phyloP scores from a whole-genome alignment of 208 protist species.

The Blechomonas ayalai region DNA sequence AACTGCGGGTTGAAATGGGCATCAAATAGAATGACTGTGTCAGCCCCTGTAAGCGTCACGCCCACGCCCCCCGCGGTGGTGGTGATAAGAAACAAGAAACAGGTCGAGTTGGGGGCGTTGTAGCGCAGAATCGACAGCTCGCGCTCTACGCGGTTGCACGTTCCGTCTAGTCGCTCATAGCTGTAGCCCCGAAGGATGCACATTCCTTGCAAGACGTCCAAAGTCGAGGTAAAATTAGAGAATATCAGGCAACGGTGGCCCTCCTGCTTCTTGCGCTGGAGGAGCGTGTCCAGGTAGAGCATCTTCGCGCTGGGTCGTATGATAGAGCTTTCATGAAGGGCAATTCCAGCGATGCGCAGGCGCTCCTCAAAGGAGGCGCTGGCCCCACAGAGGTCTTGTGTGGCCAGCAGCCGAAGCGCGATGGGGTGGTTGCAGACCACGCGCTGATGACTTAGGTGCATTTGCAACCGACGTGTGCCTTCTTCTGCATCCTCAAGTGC shows the following conservation, averaged over 20 bases:
- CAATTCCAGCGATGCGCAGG: slow-evolving; percentile 43
- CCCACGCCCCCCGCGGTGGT: slow-evolving; percentile 98
- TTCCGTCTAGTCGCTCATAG: slow-evolving; percentile 83
- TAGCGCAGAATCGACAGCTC: slow-evolving; percentile 92
- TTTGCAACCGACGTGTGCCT: slow-evolving; percentile 17
- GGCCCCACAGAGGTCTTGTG: slow-evolving; percentile 17
- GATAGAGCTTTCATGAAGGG: slow-evolving; percentile 47
- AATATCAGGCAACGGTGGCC: slow-evolving; percentile 89
- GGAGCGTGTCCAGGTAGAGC: slow-evolving; percentile 89
- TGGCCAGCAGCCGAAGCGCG: slow-evolving; percentile 53
- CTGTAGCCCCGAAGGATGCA: slow-evolving; percentile 59
- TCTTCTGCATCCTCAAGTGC: slow-evolving; percentile 34
- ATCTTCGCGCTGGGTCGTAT: slow-evolving; percentile 89
- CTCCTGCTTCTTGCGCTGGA: slow-evolving; percentile 67
- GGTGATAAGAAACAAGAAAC: slow-evolving; percentile 96
- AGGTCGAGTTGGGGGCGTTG: slow-evolving; percentile 72
- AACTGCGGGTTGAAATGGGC: slow-evolving; percentile 98
- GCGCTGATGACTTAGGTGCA: slow-evolving; percentile 73
- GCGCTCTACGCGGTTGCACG: slow-evolving; percentile 72
- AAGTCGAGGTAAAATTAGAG: slow-evolving; percentile 83
- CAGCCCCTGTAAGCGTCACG: slow-evolving; percentile 95
- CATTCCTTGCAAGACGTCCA: slow-evolving; percentile 83
- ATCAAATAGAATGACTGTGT: slow-evolving; percentile 96
- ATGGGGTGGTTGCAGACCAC: slow-evolving; percentile 83
- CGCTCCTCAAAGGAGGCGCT: slow-evolving; percentile 24